phyloP scores from a whole-genome alignment of 164 flowering plant species.

The Platanus orientalis region DNA sequence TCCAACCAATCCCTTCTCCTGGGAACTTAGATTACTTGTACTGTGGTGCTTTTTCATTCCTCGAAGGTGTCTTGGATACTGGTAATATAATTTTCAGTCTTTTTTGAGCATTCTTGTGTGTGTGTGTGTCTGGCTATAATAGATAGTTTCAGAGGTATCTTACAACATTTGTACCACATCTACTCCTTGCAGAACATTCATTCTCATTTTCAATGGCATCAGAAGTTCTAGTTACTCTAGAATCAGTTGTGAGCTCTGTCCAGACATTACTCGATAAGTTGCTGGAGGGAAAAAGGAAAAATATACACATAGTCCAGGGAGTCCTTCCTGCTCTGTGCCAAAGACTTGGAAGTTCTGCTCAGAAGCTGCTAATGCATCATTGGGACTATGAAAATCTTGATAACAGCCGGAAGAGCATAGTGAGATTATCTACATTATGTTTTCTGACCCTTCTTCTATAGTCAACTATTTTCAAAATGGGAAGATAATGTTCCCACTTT shows the following conservation, averaged over 20 bases:
- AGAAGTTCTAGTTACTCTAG: constrained; percentile 57
- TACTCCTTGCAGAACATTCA: constrained; percentile 52
- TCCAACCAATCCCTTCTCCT: constrained; percentile 41
- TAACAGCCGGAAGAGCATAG: constrained; percentile 49
- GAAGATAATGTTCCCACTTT: background rate
- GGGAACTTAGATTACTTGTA: constrained; percentile 58
- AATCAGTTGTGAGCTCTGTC: constrained; percentile 46
- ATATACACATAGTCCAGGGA: constrained; percentile 16
- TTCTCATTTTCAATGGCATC: constrained; percentile 59
- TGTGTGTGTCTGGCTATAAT: background rate
- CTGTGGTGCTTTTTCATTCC: constrained; percentile 56
- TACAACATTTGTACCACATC: background rate
- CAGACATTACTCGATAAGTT: constrained; percentile 26
- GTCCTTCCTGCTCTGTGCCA: constrained; percentile 35
- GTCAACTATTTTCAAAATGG: background rate
- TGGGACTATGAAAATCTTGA: constrained; percentile 41
- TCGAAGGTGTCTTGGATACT: constrained; percentile 46
- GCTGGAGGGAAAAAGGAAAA: constrained; percentile 28
- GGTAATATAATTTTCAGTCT: constrained; percentile 30
- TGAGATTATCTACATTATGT: constrained; percentile 19
- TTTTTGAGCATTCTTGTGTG: background rate
- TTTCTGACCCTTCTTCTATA: background rate
- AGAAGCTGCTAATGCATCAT: constrained; percentile 45
- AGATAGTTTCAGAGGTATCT: constrained; percentile 2
- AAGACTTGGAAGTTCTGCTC: constrained; percentile 55